Conservation (phyloP, 352 stramenopile species). For the Phytophthora uliginosa region DNA sequence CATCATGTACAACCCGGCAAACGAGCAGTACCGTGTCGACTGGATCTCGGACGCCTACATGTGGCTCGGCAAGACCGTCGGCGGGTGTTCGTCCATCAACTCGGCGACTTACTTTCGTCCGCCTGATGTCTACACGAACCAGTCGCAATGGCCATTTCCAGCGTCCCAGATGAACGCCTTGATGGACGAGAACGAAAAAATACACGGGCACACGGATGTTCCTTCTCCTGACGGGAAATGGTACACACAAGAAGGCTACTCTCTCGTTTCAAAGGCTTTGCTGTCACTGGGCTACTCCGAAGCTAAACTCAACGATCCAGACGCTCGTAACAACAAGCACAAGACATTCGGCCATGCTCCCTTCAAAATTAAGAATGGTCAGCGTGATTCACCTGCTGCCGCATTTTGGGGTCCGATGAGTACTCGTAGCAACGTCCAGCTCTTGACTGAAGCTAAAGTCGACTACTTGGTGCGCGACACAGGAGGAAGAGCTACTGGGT, state of each 20-base stretch:
- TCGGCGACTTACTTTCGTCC: constrained; percentile 87
- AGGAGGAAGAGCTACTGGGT: constrained; percentile 43
- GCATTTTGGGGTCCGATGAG: constrained; percentile 59
- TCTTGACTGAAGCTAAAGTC: constrained; percentile 55
- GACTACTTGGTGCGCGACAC: constrained; percentile 53
- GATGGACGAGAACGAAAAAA: constrained; percentile 63
- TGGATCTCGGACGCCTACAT: constrained; percentile 55
- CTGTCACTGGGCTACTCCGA: constrained; percentile 44
- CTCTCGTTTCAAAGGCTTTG: constrained; percentile 50
- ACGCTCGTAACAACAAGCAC: constrained; percentile 53
- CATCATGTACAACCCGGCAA: constrained; percentile 56
- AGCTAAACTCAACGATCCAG: constrained; percentile 47
- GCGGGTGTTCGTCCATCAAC: constrained; percentile 89
- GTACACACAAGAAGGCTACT: constrained; percentile 67
- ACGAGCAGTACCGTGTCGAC: constrained; percentile 60
- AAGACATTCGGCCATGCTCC: constrained; percentile 64
- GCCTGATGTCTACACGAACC: constrained; percentile 58
- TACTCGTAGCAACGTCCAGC: constrained; percentile 51
- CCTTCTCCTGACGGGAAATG: constrained; percentile 65
- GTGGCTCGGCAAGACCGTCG: constrained; percentile 81
- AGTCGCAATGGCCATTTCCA: constrained; percentile 60
- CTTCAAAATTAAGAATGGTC: constrained; percentile 61
- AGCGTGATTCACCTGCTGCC: constrained; percentile 62
- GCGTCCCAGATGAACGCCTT: constrained; percentile 67
- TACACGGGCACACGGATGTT: constrained; percentile 51